Percentiles rank a stretch among this genome's conserved stretches.
phyloP scores from a whole-genome alignment of 1,284 basidiomycete genomes.

The Schizophyllum commune region DNA sequence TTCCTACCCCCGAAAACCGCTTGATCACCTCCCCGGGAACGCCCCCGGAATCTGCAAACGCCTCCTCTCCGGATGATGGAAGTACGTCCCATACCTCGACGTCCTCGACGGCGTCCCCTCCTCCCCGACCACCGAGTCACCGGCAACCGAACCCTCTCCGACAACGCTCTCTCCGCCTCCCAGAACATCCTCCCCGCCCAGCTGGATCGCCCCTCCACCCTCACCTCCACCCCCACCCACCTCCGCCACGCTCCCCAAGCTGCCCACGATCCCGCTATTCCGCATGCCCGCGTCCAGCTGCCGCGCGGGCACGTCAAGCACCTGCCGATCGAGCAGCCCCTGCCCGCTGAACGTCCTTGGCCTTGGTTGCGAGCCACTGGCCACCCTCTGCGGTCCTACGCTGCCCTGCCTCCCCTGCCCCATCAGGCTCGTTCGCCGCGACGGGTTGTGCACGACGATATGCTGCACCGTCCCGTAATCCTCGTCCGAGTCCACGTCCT shows the following conservation, averaged over 20 bases:
- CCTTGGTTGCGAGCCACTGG: neutral
- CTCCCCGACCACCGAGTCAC: constrained; percentile 9
- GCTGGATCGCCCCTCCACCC: constrained; percentile 5
- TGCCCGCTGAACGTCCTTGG: neutral
- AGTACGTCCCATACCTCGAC: constrained; percentile 61
- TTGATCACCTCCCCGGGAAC: constrained; percentile 29
- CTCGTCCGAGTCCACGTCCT: constrained; percentile 12
- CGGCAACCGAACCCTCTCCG: neutral
- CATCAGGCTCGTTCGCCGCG: constrained; percentile 9
- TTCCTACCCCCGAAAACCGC: too few species aligned
- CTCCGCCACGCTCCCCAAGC: constrained; percentile 1
- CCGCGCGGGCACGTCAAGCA: neutral
- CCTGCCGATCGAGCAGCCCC: neutral
- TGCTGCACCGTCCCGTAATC: constrained; percentile 18
- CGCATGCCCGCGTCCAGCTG: constrained; percentile 5
- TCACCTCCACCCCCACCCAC: neutral
- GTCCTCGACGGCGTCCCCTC: constrained; percentile 20
- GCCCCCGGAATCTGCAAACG: constrained; percentile 47
- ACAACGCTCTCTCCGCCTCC: too few species aligned
- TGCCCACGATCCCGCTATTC: constrained; percentile 10
- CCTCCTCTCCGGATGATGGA: constrained; percentile 66
- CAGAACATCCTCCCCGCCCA: neutral
- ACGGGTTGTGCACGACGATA: constrained; percentile 19
- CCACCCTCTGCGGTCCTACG: neutral
- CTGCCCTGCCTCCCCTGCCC: neutral